Base-by-base conservation (phyloP, 345 rosid genomes). In the Arabidopsis suecica region DNA sequence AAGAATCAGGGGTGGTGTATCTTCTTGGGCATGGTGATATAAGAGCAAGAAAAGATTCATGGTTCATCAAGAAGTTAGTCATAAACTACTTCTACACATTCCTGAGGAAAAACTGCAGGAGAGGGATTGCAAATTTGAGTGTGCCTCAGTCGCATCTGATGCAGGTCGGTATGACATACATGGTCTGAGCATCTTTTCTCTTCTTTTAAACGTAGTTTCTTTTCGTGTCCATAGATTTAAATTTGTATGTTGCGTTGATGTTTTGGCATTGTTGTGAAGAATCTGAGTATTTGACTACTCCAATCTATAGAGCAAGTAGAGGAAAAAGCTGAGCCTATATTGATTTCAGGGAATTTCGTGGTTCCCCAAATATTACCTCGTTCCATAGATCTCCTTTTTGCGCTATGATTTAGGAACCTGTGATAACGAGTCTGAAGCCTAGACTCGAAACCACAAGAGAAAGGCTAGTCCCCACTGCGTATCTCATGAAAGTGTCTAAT, bases 91-190 rank as follows among this genome's bases (percentile, higher is more conserved):
- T 96, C 49, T 96, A 96, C 64, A 92, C 98, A 10, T 96, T 93
- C 85, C 71, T 96, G 84, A 89, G 98, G 63, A 93, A 88, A 86
- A 96, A 93, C 68, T 93, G 98, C 84, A 78, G 99, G 70, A 91
- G 98, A 84, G 98, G 97, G 56, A 86, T 82, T 0, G 97, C 99
- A 7, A 93, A 96, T 80, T 74, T 91, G 83, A 96, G 95, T 2
- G 97, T 93, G 45, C 99, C 98, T 45, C 99, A 96, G 82, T 82
- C 97, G 0, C 83, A 96, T 78, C 87, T 96, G 49, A 93, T 96
- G 93, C 98, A 96, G 84, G 99, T 95, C 6, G 96, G 98, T 42
- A 95, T 95, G 99, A 95, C 99, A 38, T 96, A 96, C 84, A 96
- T 93, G 99, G 99, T 96, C 68, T 96, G 38, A 77, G 53, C 47